Base-by-base conservation (phyloP, 2,329 filamentous ascomycete genomes). In the Talaromyces pinophilus region DNA sequence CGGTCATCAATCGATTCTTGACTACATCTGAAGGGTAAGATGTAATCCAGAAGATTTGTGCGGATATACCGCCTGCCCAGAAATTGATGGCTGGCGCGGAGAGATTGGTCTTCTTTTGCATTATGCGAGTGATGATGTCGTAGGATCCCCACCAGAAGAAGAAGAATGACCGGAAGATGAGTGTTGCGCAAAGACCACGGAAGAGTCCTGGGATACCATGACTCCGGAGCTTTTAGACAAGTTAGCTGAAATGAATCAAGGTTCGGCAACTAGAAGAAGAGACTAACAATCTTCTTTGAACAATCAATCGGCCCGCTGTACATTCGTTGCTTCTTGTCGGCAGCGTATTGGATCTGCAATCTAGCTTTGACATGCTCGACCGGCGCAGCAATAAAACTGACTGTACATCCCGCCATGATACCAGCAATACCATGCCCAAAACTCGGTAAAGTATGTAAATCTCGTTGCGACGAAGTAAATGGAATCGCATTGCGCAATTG, bases 111-210 rank as follows among this genome's bases (percentile, higher is more conserved):
- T 88, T 82, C 19, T 86, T 79, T 64, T 86, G 82, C 75, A 98
- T 82, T 67, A 84, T 80, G 25, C 87, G 84, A 5, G 92, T 91
- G 71, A 98, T 85, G 35, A 97, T 72, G 73, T 97, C 94, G 82
- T 99, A 99, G 67, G 88, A 91, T n/a, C 89, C 89, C 95, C 95
- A 99, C 93, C 93, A 98, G 82, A 90, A 95, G 85, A 97, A 97
- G 84, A 99, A 99, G 81, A 94, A 96, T 15, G 88, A 88, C 19
- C 95, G 87, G 82, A 98, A 98, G 59, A 98, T 79, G 59, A 98
- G 82, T 0, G 95, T 98, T 1, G 95, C 92, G 44, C 80, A 83
- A 13, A 99, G 85, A 0, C 95, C 95, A 75, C 92, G 93, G 78
- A 94, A 99, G 7, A 99, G 78, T 42, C 94, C 95, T 25, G 79